Conservation (phyloP, 768 basidiomycete genomes). For the Pholiota microspora region DNA sequence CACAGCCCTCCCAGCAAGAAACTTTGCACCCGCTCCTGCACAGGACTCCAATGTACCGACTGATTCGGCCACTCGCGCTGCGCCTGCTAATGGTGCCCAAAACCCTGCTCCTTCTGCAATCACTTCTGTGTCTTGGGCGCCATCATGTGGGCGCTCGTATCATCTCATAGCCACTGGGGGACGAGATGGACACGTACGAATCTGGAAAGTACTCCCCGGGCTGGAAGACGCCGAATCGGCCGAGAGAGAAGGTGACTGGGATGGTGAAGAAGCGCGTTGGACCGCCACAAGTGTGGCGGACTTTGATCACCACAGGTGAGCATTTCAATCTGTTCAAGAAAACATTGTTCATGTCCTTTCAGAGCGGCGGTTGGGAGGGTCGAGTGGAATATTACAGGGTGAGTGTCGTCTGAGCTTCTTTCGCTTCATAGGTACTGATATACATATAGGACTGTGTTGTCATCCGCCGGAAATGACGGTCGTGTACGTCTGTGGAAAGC, state of each 20-base stretch:
- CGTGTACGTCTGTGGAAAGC: conserved; percentile 85
- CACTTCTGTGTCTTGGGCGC: conserved; percentile 89
- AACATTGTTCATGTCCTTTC: conserved; percentile 4
- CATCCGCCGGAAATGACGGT: conserved; percentile 82
- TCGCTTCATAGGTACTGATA: not conserved
- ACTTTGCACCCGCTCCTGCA: conserved; percentile 3
- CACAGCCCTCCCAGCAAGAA: conserved; percentile 10
- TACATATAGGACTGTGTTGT: conserved; percentile 68
- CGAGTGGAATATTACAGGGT: conserved; percentile 95
- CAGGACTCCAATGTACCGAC: not conserved
- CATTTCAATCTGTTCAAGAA: no score
- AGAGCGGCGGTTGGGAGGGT: conserved; percentile 81
- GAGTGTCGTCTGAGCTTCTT: conserved; percentile 16
- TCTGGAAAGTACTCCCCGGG: conserved; percentile 80
- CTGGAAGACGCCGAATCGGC: conserved; percentile 38
- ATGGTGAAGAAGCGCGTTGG: conserved; percentile 63
- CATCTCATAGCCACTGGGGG: conserved; percentile 92
- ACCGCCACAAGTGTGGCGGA: conserved; percentile 75
- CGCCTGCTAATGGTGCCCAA: not conserved
- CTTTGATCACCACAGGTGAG: conserved; percentile 82
- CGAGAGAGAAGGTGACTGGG: conserved; percentile 30
- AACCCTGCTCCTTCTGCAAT: conserved; percentile 42
- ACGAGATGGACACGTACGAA: conserved; percentile 83
- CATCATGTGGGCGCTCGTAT: conserved; percentile 89
- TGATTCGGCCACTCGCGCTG: not conserved